Evolutionary conservation across 31 red algal species (phyloP).

Genomic region (Asparagopsis taxiformis): DNA sequence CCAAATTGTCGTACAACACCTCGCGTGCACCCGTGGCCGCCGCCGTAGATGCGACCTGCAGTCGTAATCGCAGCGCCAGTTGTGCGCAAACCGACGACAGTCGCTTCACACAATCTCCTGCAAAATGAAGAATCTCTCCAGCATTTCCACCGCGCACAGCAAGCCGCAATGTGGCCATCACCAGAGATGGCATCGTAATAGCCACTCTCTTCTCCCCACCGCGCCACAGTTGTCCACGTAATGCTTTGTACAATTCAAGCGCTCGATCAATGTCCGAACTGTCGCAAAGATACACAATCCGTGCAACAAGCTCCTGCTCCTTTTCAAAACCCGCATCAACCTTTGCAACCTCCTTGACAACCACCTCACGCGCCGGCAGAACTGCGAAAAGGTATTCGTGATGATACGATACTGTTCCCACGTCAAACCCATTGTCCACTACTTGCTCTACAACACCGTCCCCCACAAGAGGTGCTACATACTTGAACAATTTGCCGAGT

Average conservation of each 20-base stretch:
- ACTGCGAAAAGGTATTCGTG: slow-evolving; percentile 52
- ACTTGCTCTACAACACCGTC: slow-evolving; percentile 26
- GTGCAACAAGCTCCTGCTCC: slow-evolving; percentile 71
- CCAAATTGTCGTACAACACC: slow-evolving; percentile 78
- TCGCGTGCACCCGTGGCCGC: slow-evolving; percentile 8
- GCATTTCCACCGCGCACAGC: slow-evolving; percentile 25
- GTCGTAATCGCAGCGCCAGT: slow-evolving; percentile 52
- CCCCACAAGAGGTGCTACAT: slow-evolving; percentile 52
- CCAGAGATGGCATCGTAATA: slow-evolving; percentile 71
- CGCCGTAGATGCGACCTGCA: slow-evolving; percentile 64
- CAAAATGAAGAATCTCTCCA: slow-evolving; percentile 62
- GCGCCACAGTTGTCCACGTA: slow-evolving; percentile 46
- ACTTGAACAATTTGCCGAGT: slow-evolving; percentile 60
- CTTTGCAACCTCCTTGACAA: slow-evolving; percentile 14
- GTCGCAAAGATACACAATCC: slow-evolving; percentile 76
- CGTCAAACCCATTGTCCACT: slow-evolving; percentile 16
- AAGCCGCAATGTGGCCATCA: slow-evolving; percentile 58
- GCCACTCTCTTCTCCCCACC: slow-evolving; percentile 49
- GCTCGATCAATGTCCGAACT: slow-evolving; percentile 40
- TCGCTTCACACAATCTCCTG: slow-evolving; percentile 35
- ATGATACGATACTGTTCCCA: slow-evolving; percentile 32
- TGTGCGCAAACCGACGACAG: slow-evolving; percentile 26
- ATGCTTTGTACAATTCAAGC: slow-evolving; percentile 28
- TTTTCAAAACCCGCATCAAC: slow-evolving; percentile 53
- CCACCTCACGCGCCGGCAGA: slow-evolving; percentile 12